These are phyloP conservation scores for Xylaria scruposa DNA, from an alignment of 495 filamentous ascomycete genomes.

Conservation along the genomic window DNA sequence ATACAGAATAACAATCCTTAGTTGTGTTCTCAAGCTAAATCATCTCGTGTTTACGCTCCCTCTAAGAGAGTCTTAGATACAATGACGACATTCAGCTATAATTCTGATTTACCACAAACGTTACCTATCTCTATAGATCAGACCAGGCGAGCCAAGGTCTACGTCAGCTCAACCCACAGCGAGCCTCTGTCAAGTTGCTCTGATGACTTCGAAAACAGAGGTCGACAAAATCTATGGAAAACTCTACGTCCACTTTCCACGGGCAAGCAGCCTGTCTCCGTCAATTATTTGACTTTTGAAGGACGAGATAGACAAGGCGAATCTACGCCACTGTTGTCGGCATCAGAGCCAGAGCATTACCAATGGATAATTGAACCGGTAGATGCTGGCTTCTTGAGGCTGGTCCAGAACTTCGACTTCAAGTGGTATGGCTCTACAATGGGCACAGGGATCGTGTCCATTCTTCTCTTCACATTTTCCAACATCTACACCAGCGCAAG, in stretches of 20 bases:
- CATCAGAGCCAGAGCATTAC: not conserved
- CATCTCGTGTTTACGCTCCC: not conserved
- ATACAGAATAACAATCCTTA: not conserved
- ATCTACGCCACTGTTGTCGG: not conserved
- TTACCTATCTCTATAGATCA: not conserved
- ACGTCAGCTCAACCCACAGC: not conserved
- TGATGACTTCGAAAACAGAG: not conserved
- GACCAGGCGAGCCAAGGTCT: not conserved
- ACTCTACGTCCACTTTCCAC: not conserved
- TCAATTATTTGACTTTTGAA: conserved; percentile 3
- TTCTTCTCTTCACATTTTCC: conserved; percentile 44
- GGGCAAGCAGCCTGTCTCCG: not conserved
- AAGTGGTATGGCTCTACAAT: conserved; percentile 65
- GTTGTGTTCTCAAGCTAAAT: not conserved
- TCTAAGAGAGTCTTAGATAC: not conserved
- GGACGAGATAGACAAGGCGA: not conserved
- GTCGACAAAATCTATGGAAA: not conserved
- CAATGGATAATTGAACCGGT: conserved; percentile 18
- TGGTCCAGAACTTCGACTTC: conserved; percentile 54
- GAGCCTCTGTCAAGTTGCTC: not conserved
- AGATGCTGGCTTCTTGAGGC: conserved; percentile 48
- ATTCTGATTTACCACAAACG: not conserved
- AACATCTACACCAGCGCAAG: conserved; percentile 32
- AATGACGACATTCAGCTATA: not conserved
- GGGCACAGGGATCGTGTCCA: conserved; percentile 70